Evolutionary conservation across 345 rosid species (phyloP), one percentile per base, ranked within the genome.

Genomic region (Eucalyptus urophylla): DNA sequence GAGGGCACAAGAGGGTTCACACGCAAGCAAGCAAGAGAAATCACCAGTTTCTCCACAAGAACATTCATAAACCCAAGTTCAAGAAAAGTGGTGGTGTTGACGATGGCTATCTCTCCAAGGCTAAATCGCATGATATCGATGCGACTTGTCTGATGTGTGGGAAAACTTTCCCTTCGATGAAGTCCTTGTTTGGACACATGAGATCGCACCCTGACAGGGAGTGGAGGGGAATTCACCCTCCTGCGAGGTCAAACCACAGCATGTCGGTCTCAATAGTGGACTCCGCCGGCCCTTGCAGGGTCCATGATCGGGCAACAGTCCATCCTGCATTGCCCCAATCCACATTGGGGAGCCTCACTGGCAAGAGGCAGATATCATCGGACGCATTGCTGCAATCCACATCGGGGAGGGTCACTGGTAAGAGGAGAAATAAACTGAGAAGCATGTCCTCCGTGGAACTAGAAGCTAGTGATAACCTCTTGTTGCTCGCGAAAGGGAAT

Each of bases 161-260:
- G 7, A 93, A 91, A 89, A 54, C 69, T 54, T 95, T 94, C 72
- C 60, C 86, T 49, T 93, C 96, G 8, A 76, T 85, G 92, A 94
- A 95, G 86, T 92, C 94, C 83, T 86, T 95, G 43, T 93, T 90
- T 31, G 95, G 96, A 16, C 96, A 95, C 91, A 92, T 95, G 96
- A 92, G 94, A 90, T 87, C 90, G 87, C 96, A 95, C 89, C 95
- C 95, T 11, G 92, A 94, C 49, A 91, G 96, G 89, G 87, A 90
- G 6, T 93, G 95, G 95, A 93, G 92, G 89, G 96, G 96, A 13
- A 88, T 92, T 53, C 89, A 90, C 13, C 94, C 91, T 40, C 93
- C 95, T 25, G 90, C 86, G 86, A 87, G 29, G 33, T 89, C 90
- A 6, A 76, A 76, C 27, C 16, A 11, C 85, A 21, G 9, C 85